Evolutionary conservation across 331 rosid species (phyloP).

Genomic region (Rhamnella rubrinervis): DNA sequence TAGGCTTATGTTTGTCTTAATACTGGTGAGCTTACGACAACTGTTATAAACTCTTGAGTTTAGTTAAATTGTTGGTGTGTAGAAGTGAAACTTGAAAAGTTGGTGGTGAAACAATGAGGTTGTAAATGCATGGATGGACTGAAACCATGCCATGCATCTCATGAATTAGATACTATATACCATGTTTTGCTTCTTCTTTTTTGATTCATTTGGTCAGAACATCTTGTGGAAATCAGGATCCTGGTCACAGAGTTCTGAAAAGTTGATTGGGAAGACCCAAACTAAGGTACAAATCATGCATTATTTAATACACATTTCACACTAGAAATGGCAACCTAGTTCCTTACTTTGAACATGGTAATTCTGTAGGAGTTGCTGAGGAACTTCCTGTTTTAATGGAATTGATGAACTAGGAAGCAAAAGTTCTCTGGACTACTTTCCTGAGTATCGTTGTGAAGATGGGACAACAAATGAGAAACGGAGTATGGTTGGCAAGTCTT

Average conservation of each 20-base stretch:
- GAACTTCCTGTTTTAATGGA: constrained; percentile 82
- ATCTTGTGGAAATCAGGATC: constrained; percentile 64
- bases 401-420: constrained; percentile 73
- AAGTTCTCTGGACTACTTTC: too few species aligned
- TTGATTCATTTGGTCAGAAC: constrained; percentile 2
- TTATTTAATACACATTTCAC: neutral
- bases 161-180: neutral
- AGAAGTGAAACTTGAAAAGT: neutral
- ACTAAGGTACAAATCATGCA: constrained; percentile 55
- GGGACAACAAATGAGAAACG: too few species aligned
- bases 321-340: constrained; percentile 2
- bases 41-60: too few species aligned
- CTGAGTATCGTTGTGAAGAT: too few species aligned
- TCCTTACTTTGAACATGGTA: constrained; percentile 19
- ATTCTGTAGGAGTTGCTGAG: constrained; percentile 62
- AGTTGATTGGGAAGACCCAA: constrained; percentile 58
- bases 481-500: too few species aligned
- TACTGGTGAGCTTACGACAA: too few species aligned
- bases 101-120: too few species aligned
- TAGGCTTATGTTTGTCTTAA: too few species aligned
- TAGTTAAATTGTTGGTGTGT: neutral
- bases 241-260: constrained; percentile 39
- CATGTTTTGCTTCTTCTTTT: neutral
- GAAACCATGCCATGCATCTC: neutral
- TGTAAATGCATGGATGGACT: neutral